Conservation (phyloP, 2,329 filamentous ascomycete genomes). For the Xylaria sp. region DNA sequence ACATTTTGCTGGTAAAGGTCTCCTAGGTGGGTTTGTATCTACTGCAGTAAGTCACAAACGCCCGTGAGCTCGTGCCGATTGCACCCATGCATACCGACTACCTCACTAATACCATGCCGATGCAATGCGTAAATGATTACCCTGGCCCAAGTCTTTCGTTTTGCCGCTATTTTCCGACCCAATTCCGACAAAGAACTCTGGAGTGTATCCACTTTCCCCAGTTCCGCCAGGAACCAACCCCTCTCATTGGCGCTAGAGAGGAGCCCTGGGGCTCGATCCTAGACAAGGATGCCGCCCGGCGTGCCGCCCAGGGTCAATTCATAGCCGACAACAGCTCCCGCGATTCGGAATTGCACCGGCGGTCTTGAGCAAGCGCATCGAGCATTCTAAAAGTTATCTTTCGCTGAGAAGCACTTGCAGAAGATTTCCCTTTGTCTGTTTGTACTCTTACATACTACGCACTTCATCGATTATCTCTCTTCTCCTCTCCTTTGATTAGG, state of each 20-base stretch:
- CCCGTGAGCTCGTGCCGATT: too few species aligned
- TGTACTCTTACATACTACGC: neutral
- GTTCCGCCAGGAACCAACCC: conserved; percentile 25
- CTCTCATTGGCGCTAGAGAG: conserved; percentile 12
- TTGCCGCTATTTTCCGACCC: conserved; percentile 46
- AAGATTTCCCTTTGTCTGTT: neutral
- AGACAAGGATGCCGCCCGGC: conserved; percentile 24
- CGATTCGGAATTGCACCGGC: conserved; percentile 25
- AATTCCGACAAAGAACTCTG: conserved; percentile 38
- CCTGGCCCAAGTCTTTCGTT: conserved; percentile 9
- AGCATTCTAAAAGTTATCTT: conserved; percentile 1
- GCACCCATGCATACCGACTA: too few species aligned
- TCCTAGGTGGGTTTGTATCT: too few species aligned
- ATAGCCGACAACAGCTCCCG: conserved; percentile 47
- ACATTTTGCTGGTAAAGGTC: too few species aligned
- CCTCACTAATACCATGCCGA: neutral
- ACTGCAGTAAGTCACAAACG: too few species aligned
- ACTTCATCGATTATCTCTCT: neutral
- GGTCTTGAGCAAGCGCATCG: conserved; percentile 1
- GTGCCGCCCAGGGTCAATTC: conserved; percentile 38
- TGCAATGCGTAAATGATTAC: conserved; percentile 34
- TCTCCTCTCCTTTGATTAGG: neutral
- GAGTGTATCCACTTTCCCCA: conserved; percentile 21
- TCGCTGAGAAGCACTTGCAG: neutral
- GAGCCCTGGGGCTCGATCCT: conserved; percentile 9